These are phyloP conservation scores for Ophiosphaerella herpotricha DNA, from an alignment of 2,329 filamentous ascomycete species.

Conservation along the genomic window DNA sequence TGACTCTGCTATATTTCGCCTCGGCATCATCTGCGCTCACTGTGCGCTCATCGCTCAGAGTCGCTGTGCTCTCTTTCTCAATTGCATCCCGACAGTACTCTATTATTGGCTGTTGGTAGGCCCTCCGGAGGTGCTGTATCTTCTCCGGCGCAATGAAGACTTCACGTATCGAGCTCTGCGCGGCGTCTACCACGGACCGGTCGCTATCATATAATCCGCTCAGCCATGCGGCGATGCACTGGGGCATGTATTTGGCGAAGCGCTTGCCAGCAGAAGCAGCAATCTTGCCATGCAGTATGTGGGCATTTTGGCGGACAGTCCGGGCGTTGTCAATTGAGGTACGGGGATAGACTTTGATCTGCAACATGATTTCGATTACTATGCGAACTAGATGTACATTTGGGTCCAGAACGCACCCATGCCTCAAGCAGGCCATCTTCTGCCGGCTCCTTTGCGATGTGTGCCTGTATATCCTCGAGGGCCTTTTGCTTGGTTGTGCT, in stretches of 20 bases:
- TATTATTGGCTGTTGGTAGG: slow-evolving; percentile 79
- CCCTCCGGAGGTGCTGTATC: slow-evolving; percentile 73
- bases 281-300: slow-evolving; percentile 71
- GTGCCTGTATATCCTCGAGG: slow-evolving; percentile 77
- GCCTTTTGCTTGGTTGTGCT: slow-evolving; percentile 89
- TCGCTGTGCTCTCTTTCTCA: slow-evolving; percentile 74
- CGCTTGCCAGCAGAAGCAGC: slow-evolving; percentile 71
- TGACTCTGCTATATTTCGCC: slow-evolving; percentile 81
- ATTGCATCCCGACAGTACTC: slow-evolving; percentile 81
- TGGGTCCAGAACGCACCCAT: slow-evolving; percentile 67
- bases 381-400: slow-evolving; percentile 42
- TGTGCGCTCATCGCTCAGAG: slow-evolving; percentile 85
- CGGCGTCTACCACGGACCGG: slow-evolving; percentile 73
- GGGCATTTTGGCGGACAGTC: slow-evolving; percentile 84
- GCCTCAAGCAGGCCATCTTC: slow-evolving; percentile 85
- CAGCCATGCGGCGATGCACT: slow-evolving; percentile 85
- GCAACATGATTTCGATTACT: slow-evolving; percentile 41
- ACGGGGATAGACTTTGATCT: slow-evolving; percentile 86
- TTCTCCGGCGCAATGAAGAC: slow-evolving; percentile 85
- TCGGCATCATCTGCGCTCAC: slow-evolving; percentile 84
- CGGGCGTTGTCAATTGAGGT: slow-evolving; percentile 88
- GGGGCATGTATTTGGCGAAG: slow-evolving; percentile 78
- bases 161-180: slow-evolving; percentile 72
- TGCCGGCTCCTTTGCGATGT: slow-evolving; percentile 65
- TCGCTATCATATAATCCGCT: slow-evolving; percentile 88